These are phyloP conservation scores for Immersiporthe knoxdaviesiana DNA, from an alignment of 2,329 filamentous ascomycete genomes.

Conservation along the genomic window DNA sequence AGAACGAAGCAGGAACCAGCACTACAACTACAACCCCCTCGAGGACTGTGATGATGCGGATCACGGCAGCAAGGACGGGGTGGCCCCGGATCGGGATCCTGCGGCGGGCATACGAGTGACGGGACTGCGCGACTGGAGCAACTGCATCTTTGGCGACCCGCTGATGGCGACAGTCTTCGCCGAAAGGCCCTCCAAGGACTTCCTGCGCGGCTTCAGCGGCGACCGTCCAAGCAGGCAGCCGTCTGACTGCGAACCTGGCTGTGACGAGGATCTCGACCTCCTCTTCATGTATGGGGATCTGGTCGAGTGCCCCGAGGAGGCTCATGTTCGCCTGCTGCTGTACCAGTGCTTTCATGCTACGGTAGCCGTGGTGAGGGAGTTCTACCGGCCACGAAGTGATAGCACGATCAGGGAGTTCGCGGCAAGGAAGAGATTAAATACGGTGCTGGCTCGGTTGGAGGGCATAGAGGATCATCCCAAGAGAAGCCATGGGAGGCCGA, in stretches of 20 bases:
- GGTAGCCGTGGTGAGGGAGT: conserved; percentile 56
- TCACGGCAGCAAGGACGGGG: conserved; percentile 16
- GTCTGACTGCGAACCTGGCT: conserved; percentile 28
- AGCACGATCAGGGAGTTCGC: conserved; percentile 56
- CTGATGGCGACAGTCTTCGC: conserved; percentile 56
- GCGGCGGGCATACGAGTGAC: conserved; percentile 43
- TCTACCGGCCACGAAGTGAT: conserved; percentile 54
- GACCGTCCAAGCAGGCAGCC: conserved; percentile 24
- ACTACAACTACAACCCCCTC: not conserved
- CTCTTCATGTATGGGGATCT: conserved; percentile 31
- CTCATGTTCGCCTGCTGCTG: conserved; percentile 52
- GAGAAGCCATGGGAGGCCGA: conserved; percentile 41
- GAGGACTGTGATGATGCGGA: conserved; percentile 24
- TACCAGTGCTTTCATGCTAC: conserved; percentile 63
- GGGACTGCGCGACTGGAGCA: conserved; percentile 62
- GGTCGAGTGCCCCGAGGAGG: conserved; percentile 49
- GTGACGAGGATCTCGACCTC: conserved; percentile 22
- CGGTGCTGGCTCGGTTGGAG: conserved; percentile 51
- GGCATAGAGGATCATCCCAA: conserved; percentile 42
- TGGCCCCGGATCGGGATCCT: conserved; percentile 6
- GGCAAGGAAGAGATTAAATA: conserved; percentile 54
- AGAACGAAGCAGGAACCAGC: conserved; percentile 6
- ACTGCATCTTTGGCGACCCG: conserved; percentile 63
- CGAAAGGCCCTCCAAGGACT: conserved; percentile 46
- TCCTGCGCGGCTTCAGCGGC: conserved; percentile 52